Evolutionary conservation across 2,329 filamentous ascomycete species (phyloP).

Genomic region (Oidium heveae): DNA sequence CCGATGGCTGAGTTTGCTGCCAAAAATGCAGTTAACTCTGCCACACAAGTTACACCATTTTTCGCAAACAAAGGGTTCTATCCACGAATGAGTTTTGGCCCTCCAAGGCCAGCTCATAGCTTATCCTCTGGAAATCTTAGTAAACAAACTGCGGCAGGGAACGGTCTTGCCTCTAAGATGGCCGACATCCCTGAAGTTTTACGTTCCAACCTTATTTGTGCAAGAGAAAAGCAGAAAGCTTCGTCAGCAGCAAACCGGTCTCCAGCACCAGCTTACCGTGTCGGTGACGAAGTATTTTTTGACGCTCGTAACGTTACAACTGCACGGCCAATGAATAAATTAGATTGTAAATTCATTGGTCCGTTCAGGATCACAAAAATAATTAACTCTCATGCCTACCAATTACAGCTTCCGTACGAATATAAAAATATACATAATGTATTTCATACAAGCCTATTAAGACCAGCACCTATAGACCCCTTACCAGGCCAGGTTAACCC

Average conservation of each 20-base stretch:
- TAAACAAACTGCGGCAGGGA: not conserved
- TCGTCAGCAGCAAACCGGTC: not conserved
- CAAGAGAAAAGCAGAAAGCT: not conserved
- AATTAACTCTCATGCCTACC: not conserved
- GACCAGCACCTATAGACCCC: not conserved
- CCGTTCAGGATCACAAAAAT: not conserved
- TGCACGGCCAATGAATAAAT: not conserved
- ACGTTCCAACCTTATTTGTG: not conserved
- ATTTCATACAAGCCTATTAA: not conserved
- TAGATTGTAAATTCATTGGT: not conserved
- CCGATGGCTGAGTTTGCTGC: slow-evolving; percentile 5
- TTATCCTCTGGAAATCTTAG: not conserved
- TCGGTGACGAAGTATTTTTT: not conserved
- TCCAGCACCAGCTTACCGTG: not conserved
- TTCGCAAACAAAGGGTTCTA: slow-evolving; percentile 2
- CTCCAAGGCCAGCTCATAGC: not conserved
- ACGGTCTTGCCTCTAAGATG: not conserved
- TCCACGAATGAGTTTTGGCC: slow-evolving; percentile 1
- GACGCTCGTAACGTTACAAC: not conserved
- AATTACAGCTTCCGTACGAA: not conserved
- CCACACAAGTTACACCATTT: slow-evolving; percentile 3
- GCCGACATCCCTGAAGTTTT: not conserved
- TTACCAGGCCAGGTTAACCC: not conserved
- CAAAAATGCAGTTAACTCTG: slow-evolving; percentile 2
- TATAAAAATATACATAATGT: not conserved